These are phyloP conservation scores for Tetrahymena elliotti DNA, from an alignment of 73 alveolate species.

Conservation along the genomic window DNA sequence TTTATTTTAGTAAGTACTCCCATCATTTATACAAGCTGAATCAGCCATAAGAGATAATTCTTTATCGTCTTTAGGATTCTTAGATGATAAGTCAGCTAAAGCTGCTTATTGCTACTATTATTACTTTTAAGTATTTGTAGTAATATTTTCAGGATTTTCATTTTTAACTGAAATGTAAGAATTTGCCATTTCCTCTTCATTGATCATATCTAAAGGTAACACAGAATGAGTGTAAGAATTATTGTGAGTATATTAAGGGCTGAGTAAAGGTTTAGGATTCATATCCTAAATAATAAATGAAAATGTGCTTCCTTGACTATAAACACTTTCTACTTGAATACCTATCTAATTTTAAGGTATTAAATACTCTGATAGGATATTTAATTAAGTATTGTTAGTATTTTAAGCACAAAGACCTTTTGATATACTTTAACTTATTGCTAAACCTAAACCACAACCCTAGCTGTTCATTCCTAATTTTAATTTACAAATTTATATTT, in stretches of 20 bases:
- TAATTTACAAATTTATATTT: neutral
- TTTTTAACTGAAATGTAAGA: neutral
- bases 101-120: neutral
- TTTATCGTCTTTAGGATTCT: neutral
- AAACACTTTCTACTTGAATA: neutral
- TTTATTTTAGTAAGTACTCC: neutral
- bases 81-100: neutral
- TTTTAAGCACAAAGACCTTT: neutral
- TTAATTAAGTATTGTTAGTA: neutral
- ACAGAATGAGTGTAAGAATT: neutral
- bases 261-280: neutral
- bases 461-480: neutral
- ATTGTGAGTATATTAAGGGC: neutral
- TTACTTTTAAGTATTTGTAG: neutral
- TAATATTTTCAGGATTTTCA: neutral
- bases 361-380: neutral
- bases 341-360: neutral
- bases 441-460: neutral
- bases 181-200: neutral
- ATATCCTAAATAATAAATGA: neutral
- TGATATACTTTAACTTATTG: neutral
- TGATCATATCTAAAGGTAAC: neutral
- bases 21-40: neutral
- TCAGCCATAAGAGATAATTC: neutral
- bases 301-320: neutral